These are phyloP conservation scores for Cladosporium sp. DNA, from an alignment of 2,329 filamentous ascomycete genomes.

Conservation along the genomic window DNA sequence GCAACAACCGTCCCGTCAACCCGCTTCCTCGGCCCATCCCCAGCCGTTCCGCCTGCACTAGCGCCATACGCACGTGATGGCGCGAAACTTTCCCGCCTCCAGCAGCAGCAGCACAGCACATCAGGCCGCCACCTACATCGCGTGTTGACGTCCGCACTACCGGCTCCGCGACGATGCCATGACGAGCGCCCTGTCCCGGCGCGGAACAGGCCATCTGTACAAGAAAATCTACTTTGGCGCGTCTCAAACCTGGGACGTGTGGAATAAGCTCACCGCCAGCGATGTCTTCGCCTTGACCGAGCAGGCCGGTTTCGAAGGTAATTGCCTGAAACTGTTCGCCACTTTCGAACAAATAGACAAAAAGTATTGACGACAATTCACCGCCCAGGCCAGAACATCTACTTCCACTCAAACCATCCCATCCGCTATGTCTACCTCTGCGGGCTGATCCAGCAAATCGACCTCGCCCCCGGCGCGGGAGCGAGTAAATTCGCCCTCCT, in stretches of 20 bases:
- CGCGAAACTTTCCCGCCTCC: constrained; percentile 10
- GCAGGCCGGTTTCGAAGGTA: constrained; percentile 50
- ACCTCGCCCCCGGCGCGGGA: constrained; percentile 32
- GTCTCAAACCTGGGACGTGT: constrained; percentile 59
- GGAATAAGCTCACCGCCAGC: constrained; percentile 57
- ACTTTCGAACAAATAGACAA: background rate
- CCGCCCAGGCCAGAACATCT: constrained; percentile 50
- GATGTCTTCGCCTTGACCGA: constrained; percentile 52
- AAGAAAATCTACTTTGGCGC: constrained; percentile 56
- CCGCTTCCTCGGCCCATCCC: no score
- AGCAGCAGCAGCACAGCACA: background rate
- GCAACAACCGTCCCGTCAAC: no score
- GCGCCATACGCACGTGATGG: no score
- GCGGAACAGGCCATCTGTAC: constrained; percentile 40
- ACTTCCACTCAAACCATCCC: constrained; percentile 53
- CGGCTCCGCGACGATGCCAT: constrained; percentile 30
- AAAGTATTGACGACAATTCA: no score
- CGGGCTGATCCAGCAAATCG: constrained; percentile 42
- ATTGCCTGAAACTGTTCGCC: constrained; percentile 7
- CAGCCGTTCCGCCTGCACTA: constrained; percentile 15
- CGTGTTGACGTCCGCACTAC: background rate
- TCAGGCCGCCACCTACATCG: background rate
- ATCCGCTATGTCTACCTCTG: constrained; percentile 46
- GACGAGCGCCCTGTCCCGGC: constrained; percentile 23
- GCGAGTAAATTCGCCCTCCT: constrained; percentile 42